Conservation (phyloP, 108 stramenopile genomes). For the Conticribra weissflogii region DNA sequence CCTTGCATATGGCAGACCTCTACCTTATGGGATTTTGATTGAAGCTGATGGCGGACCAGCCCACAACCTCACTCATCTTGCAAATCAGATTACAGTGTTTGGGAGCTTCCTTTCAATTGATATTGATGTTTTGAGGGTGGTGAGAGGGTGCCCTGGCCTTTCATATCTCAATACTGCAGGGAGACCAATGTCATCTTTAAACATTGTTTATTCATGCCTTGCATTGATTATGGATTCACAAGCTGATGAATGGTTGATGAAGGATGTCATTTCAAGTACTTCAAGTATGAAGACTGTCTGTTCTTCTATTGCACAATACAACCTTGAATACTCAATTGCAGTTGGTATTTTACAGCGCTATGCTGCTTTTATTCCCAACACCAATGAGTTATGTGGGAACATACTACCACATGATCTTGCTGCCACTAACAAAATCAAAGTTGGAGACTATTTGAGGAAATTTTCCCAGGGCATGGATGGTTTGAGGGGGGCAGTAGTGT, state of each 20-base stretch:
- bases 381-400: too few species aligned
- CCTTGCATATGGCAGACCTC: background rate
- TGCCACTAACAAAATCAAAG: too few species aligned
- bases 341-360: constrained; percentile 6
- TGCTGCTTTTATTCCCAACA: background rate
- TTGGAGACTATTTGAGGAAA: too few species aligned
- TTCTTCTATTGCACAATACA: background rate
- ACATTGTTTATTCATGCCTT: background rate
- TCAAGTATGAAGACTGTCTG: background rate
- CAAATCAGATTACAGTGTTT: constrained; percentile 10
- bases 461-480: too few species aligned
- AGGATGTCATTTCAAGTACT: background rate
- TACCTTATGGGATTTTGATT: background rate
- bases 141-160: constrained; percentile 1
- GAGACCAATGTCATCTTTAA: constrained; percentile 3
- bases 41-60: constrained; percentile 4
- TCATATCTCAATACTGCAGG: constrained; percentile 1
- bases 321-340: background rate
- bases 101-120: background rate
- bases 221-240: background rate
- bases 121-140: background rate
- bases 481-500: too few species aligned
- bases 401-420: too few species aligned
- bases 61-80: background rate
- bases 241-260: background rate